A percentile compares a stretch with the other conserved stretches of the same genome.
Evolutionary conservation across 1,139 yeast species (phyloP).

Genomic region (Pneumocystis carinii): DNA sequence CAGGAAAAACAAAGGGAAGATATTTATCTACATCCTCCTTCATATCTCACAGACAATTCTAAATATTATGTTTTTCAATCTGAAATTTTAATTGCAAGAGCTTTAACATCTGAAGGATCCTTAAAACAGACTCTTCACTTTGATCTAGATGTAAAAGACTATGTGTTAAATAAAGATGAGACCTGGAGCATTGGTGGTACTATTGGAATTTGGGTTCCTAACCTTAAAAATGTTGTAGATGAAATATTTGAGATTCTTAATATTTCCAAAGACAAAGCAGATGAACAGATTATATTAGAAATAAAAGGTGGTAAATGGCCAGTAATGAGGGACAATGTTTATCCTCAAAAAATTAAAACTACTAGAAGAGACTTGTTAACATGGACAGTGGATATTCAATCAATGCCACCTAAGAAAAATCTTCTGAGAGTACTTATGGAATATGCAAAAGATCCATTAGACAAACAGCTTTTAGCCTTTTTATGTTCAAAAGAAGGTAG

Average conservation of each 20-base stretch:
- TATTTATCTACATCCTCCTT: conserved; percentile 13
- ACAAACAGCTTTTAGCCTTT: conserved; percentile 15
- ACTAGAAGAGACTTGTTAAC: conserved; percentile 16
- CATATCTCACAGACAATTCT: conserved; percentile 16
- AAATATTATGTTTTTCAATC: conserved; percentile 17
- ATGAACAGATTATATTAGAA: conserved; percentile 10
- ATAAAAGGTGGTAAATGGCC: conserved; percentile 20
- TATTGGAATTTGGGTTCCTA: conserved; percentile 19
- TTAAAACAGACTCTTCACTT: conserved; percentile 18
- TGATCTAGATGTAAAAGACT: conserved; percentile 18
- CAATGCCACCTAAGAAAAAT: conserved; percentile 16
- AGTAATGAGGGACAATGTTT: conserved; percentile 19
- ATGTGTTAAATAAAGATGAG: conserved; percentile 18
- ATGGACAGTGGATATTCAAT: conserved; percentile 18
- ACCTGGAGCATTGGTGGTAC: conserved; percentile 20
- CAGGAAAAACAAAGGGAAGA: background rate
- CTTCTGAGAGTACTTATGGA: conserved; percentile 16
- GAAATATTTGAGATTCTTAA: conserved; percentile 15
- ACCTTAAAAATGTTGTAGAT: conserved; percentile 13
- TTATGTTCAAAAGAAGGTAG: conserved; percentile 17
- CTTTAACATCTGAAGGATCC: conserved; percentile 17
- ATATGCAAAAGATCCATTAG: conserved; percentile 13
- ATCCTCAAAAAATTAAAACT: conserved; percentile 14
- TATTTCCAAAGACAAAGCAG: conserved; percentile 8
- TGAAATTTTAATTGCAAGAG: conserved; percentile 15